phyloP scores from a whole-genome alignment of 192 early-diverging fungal species.

The Backusella mclennaniae region DNA sequence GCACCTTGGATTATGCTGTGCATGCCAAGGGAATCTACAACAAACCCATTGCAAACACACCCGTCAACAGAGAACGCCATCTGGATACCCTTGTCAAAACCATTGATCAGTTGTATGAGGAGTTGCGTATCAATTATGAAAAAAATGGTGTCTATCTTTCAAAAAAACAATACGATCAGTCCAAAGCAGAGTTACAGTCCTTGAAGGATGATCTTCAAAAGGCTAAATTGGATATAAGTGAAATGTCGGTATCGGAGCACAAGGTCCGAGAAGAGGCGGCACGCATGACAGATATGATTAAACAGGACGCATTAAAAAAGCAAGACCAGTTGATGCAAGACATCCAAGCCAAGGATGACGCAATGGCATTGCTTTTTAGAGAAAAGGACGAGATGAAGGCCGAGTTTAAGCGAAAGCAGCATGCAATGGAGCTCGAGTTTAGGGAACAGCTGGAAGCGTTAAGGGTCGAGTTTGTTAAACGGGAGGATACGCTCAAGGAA shows the following conservation, averaged over 20 bases:
- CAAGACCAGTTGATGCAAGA: neutral
- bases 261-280: neutral
- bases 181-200: conserved; percentile 50
- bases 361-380: neutral
- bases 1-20: conserved; percentile 77
- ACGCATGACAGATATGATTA: neutral
- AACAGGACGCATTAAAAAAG: neutral
- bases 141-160: conserved; percentile 83
- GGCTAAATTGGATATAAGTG: neutral
- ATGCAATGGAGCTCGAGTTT: neutral
- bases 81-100: conserved; percentile 77
- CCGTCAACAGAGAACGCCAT: conserved; percentile 80
- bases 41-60: conserved; percentile 72
- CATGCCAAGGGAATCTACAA: conserved; percentile 80
- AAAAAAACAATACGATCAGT: conserved; percentile 55
- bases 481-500: neutral
- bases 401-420: neutral
- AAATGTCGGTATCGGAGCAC: neutral
- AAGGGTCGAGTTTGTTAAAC: neutral
- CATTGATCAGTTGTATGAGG: conserved; percentile 78
- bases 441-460: neutral
- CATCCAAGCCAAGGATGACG: neutral
- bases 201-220: conserved; percentile 42
- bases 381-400: neutral
- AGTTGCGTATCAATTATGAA: conserved; percentile 71